Conservation (phyloP, 2,329 filamentous ascomycete species). For the Emericellopsis atlantica region DNA sequence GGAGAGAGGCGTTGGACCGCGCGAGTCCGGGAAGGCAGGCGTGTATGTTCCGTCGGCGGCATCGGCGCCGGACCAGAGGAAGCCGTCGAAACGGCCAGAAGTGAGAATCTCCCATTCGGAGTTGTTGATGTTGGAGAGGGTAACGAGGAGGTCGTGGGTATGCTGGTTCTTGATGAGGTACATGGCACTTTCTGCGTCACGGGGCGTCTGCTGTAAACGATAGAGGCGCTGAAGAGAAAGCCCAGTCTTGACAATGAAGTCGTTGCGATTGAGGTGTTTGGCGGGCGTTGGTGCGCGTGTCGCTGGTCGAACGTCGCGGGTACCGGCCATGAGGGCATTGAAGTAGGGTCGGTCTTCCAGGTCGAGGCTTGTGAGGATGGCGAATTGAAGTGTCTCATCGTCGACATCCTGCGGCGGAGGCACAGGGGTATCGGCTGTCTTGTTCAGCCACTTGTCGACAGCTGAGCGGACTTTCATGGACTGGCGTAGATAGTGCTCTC, state of each 20-base stretch:
- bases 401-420: constrained; percentile 81
- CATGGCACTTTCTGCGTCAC: constrained; percentile 75
- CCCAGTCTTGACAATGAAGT: constrained; percentile 63
- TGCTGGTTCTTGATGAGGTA: constrained; percentile 74
- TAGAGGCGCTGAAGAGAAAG: constrained; percentile 78
- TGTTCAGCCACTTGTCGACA: constrained; percentile 81
- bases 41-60: constrained; percentile 25
- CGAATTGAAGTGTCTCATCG: constrained; percentile 86
- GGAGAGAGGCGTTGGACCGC: constrained; percentile 23
- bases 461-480: constrained; percentile 86
- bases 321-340: constrained; percentile 61
- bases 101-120: constrained; percentile 96
- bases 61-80: constrained; percentile 87
- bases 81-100: constrained; percentile 89
- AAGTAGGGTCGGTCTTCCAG: constrained; percentile 67
- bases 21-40: constrained; percentile 29
- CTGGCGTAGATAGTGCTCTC: constrained; percentile 83
- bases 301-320: constrained; percentile 41
- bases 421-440: constrained; percentile 60
- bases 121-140: constrained; percentile 73
- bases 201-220: constrained; percentile 56
- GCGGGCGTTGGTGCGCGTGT: constrained; percentile 55
- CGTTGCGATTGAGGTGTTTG: constrained; percentile 35
- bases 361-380: constrained; percentile 79
- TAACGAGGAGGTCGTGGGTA: constrained; percentile 77